Conservation (phyloP, 2,329 filamentous ascomycete species). For the Hypoxylon sp. region DNA sequence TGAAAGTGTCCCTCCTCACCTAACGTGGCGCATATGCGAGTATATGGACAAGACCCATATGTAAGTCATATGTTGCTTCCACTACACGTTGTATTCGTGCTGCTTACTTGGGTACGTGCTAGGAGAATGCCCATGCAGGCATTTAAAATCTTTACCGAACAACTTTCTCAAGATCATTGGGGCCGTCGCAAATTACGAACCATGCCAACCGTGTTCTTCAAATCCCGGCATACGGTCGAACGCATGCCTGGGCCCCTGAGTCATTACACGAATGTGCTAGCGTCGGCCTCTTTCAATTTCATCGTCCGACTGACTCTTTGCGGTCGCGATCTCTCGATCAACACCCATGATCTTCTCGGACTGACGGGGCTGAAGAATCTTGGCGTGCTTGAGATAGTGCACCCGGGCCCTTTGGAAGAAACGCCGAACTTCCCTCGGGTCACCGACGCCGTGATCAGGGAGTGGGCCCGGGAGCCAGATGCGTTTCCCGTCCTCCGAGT, state of each 20-base stretch:
- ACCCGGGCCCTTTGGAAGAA: constrained; percentile 52
- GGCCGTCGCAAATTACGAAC: neutral
- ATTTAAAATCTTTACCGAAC: constrained; percentile 27
- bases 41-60: constrained; percentile 53
- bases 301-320: constrained; percentile 51
- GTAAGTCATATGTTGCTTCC: constrained; percentile 14
- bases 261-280: constrained; percentile 58
- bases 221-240: constrained; percentile 2
- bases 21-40: constrained; percentile 59
- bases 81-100: neutral
- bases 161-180: constrained; percentile 20
- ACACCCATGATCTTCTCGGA: constrained; percentile 58
- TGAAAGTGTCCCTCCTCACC: constrained; percentile 54
- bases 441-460: constrained; percentile 63
- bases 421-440: constrained; percentile 57
- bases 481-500: constrained; percentile 65
- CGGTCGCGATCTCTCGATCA: constrained; percentile 32
- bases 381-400: constrained; percentile 64
- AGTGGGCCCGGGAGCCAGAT: constrained; percentile 60
- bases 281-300: constrained; percentile 54
- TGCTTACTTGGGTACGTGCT: constrained; percentile 8
- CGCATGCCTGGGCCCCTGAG: constrained; percentile 45
- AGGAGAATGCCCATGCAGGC: constrained; percentile 31
- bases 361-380: constrained; percentile 63
- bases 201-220: constrained; percentile 11